Evolutionary conservation across 2,329 filamentous ascomycete genomes (phyloP), one percentile per base, ranked within the genome.

Genomic region (Coniella lustricola): DNA sequence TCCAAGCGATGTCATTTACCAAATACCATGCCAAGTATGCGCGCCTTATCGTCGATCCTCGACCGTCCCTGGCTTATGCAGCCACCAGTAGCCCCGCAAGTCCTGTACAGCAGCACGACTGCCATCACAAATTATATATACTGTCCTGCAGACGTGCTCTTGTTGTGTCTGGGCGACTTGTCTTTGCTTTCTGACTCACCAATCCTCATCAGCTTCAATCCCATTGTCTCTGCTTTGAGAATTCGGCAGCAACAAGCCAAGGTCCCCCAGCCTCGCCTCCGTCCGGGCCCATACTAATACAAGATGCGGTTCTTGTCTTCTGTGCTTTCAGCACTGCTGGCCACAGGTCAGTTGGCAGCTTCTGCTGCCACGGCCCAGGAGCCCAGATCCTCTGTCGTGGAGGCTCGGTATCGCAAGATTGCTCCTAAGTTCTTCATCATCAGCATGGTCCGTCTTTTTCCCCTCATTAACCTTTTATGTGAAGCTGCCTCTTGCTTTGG

Each of bases 391-490:
- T 42, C 43, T 29, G 38, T 44, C 13, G 31, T 35, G 4, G 10
- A 29, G 25, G 22, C 31, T n/a, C 44, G 51, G 12, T 32, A 53
- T 2, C 32, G n/a, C 12, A 63, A 58, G 54, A 66, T 81, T 48
- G 61, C 72, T 20, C 81, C 81, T 9, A 84, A 81, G 55, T 69
- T 83, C 41, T 73, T 84, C 60, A 79, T 84, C 50, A 69, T 84
- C 52, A 79, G 73, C 54, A 79, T 83, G 75, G 81, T 81, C 58
- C 45, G 66, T 61, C 20, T 12, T 25, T 16, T 21, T 21, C 14
- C 4, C 8, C 20, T 17, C 20, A 37, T 37, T 16, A 16, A n/a
- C n/a, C n/a, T n/a, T 9, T 4, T 3, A 2, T 37, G 16, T 38
- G 7, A 2, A 20, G 20, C 29, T 16, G 12, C 33, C 21, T 17